Base-by-base conservation (phyloP, 805 yeast species). In the Brettanomyces custersianus region DNA sequence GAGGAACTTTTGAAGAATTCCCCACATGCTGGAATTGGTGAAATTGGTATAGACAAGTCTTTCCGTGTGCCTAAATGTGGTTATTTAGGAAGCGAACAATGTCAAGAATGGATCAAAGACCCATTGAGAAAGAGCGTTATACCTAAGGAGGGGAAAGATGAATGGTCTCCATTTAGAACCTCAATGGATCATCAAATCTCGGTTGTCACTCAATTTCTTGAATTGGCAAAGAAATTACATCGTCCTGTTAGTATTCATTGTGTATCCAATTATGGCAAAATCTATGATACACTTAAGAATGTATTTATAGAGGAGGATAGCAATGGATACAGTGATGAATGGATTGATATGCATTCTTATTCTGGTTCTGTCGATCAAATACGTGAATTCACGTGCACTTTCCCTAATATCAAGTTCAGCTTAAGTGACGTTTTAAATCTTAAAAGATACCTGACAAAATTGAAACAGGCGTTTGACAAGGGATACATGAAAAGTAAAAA, bases 31-130 rank as follows among this genome's bases (percentile, higher is more conserved):
- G 70, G 83, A 10, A 64, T 90, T 8, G 98, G 98, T 1, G 98
- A 90, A 48, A 69, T 86, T n/a, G 98, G 98, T 0, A 59, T 92
- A 2, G 98, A 90, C 54, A 82, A 79, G 54, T 50, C 74, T 21
- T 83, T 84, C 49, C 57, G 83, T 25, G 54, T 88, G 4, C 94
- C 94, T 2, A 47, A 55, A 37, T 60, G 59, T 38, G 86, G 87
- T 2, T 75, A 54, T 49, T 62, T 60, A 39, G 78, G 78, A 6
- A 15, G 21, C 8, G 18, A n/a, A 9, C 27, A 23, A 11, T 25
- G 36, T 35, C 31, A 12, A 18, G 19, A 15, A 5, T 21, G 34
- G 34, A 16, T 23, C 28, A 4, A 29, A n/a, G n/a, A 12, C 25
- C 24, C 28, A 18, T 11, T 13, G 12, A 15, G 10, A 10, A 20